Evolutionary conservation across 164 flowering plant species (phyloP), one percentile per base, ranked within the genome.

Genomic region (Stephania cephalantha): DNA sequence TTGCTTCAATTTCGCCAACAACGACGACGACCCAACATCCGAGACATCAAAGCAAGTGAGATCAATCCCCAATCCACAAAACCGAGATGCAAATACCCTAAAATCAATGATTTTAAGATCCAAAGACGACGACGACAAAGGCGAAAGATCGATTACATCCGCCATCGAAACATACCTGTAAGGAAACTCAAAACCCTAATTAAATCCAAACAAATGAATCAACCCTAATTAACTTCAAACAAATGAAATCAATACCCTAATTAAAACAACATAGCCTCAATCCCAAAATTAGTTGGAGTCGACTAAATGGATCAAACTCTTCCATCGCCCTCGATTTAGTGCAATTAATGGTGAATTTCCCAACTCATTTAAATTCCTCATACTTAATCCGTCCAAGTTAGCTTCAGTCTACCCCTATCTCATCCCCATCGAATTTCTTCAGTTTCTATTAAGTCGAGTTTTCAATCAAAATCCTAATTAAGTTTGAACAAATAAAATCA

Each of bases 151-250:
- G 52, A 95, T 70, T 53, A 95, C 83, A 74, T 92, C 95, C 1
- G 87, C 85, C 87, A 95, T 92, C n/a, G 98, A 92, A n/a, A 88
- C 82, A 82, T 95, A 93, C 85, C 98, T 93, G 85, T 80, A 86
- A 58, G 64, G 20, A n/a, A n/a, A 58, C 18, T 9, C 20, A 58
- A 58, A 58, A 58, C n/a, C 64, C 64, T 17, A 58, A 58, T 9
- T 58, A 58, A 58, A 15, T 15, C 11, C 0, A 50, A 50, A 50
- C 4, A 50, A 50, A 50, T 15, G 42, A 35, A 58, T 25, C 25
- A 58, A 58, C 6, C 64, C 64, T 17, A 58, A 58, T 9, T 58
- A 58, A 58, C 17, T 15, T 2, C 4, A 50, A 50, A 50, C 4
- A 50, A 50, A 50, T 15, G 42, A 35, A 58, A 15, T 58, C 20